A percentile compares a stretch with the other conserved stretches of the same genome.
Conservation (phyloP, 1,139 yeast species). For the Yamadazyma atmosphaerica region DNA sequence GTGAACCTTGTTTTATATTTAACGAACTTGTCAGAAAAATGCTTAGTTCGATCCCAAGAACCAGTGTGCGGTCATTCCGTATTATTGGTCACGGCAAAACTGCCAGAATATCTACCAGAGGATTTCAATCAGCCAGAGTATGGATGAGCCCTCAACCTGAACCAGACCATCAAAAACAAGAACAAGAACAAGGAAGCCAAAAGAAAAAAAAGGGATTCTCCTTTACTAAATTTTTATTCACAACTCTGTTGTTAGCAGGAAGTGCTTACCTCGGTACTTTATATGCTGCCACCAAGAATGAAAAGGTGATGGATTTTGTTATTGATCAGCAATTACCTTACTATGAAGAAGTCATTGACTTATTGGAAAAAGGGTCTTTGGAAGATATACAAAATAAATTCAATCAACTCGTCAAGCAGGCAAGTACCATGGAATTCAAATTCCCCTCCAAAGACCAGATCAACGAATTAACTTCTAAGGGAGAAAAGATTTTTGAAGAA, state of each 20-base stretch:
- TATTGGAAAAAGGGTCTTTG: slow-evolving; percentile 39
- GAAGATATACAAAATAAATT: slow-evolving; percentile 32
- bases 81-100: not conserved
- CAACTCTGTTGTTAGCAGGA: slow-evolving; percentile 29
- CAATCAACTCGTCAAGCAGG: slow-evolving; percentile 21
- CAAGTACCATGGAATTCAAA: slow-evolving; percentile 21
- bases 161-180: not conserved
- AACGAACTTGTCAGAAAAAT: no score
- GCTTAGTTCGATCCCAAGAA: no score
- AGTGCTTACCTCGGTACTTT: slow-evolving; percentile 41
- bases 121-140: not conserved
- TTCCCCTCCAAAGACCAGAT: slow-evolving; percentile 35
- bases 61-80: no score
- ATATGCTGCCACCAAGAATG: slow-evolving; percentile 46
- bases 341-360: slow-evolving; percentile 42
- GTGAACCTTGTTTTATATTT: no score
- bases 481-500: slow-evolving; percentile 39
- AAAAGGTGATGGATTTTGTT: slow-evolving; percentile 47
- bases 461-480: slow-evolving; percentile 34
- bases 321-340: slow-evolving; percentile 48
- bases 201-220: slow-evolving; percentile 32
- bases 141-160: not conserved
- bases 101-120: not conserved
- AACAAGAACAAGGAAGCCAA: slow-evolving; percentile 3
- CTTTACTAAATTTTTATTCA: slow-evolving; percentile 32